Evolutionary conservation across 352 stramenopile species (phyloP).

Genomic region (Detonula confervacea): DNA sequence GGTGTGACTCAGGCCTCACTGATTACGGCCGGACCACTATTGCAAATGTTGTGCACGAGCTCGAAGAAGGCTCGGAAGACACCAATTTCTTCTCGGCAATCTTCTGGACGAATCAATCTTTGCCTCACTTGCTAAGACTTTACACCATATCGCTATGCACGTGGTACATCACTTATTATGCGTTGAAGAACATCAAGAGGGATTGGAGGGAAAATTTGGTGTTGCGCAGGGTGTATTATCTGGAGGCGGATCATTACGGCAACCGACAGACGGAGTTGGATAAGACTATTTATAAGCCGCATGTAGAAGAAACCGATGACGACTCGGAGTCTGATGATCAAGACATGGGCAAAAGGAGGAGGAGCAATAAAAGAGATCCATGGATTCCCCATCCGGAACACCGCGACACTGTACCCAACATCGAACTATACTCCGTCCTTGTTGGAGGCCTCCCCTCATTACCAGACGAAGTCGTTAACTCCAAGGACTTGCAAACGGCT

Average conservation of each 20-base stretch:
- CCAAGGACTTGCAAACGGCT: constrained; percentile 55
- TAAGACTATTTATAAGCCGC: constrained; percentile 41
- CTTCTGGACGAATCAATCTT: constrained; percentile 38
- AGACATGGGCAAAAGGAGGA: constrained; percentile 22
- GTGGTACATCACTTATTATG: constrained; percentile 73
- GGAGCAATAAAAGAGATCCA: constrained; percentile 56
- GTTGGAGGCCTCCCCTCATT: constrained; percentile 77
- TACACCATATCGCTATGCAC: constrained; percentile 67
- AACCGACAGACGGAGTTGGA: constrained; percentile 69
- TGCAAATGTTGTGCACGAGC: too few species aligned
- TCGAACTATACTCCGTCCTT: constrained; percentile 81
- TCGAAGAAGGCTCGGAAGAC: too few species aligned
- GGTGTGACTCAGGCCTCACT: constrained; percentile 53
- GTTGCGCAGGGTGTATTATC: constrained; percentile 80
- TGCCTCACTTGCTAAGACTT: constrained; percentile 42
- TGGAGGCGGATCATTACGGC: constrained; percentile 77
- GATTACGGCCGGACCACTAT: constrained; percentile 80
- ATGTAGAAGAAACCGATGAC: constrained; percentile 34
- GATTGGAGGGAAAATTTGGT: constrained; percentile 80
- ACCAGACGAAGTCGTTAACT: constrained; percentile 60
- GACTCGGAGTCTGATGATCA: constrained; percentile 39
- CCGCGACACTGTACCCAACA: constrained; percentile 76
- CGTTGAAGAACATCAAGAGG: constrained; percentile 53
- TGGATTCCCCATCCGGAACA: constrained; percentile 83
- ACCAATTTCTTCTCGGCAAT: constrained; percentile 33